Evolutionary conservation across 2,329 filamentous ascomycete genomes (phyloP).

Genomic region (Fusarium tanahbumbuense): DNA sequence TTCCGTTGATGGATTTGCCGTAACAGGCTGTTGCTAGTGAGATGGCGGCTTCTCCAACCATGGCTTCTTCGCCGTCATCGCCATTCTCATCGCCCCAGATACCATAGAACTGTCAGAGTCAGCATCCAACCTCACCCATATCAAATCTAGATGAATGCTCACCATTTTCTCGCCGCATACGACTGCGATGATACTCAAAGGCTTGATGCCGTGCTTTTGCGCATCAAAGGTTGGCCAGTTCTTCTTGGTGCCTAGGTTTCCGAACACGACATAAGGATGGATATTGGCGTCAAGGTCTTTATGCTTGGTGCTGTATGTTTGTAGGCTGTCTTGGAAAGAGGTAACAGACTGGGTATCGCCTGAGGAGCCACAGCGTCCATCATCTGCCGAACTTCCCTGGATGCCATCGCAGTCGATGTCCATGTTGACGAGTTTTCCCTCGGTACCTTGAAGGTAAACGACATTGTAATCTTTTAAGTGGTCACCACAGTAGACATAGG

Average conservation of each 20-base stretch:
- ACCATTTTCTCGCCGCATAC: conserved; percentile 63
- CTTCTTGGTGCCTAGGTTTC: conserved; percentile 55
- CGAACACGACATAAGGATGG: conserved; percentile 66
- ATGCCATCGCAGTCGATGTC: conserved; percentile 69
- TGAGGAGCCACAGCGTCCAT: conserved; percentile 59
- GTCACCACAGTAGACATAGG: conserved; percentile 61
- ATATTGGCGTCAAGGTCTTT: conserved; percentile 62
- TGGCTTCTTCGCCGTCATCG: conserved; percentile 57
- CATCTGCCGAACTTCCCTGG: conserved; percentile 54
- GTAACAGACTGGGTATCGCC: conserved; percentile 60
- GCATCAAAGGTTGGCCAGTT: conserved; percentile 56
- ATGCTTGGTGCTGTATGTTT: conserved; percentile 51
- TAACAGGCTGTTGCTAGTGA: conserved; percentile 69
- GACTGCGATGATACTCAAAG: conserved; percentile 66
- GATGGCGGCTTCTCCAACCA: conserved; percentile 68
- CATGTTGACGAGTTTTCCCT: conserved; percentile 62
- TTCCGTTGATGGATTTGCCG: conserved; percentile 63
- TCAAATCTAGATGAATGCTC: background rate
- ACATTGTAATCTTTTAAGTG: conserved; percentile 54
- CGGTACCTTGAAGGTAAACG: conserved; percentile 61
- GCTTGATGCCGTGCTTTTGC: conserved; percentile 56
- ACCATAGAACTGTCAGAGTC: conserved; percentile 61
- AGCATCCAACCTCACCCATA: background rate
- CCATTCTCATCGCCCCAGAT: conserved; percentile 73
- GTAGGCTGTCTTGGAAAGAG: conserved; percentile 57